Base-by-base conservation (phyloP, 208 protist genomes). In the Leishmania martiniquensis region DNA sequence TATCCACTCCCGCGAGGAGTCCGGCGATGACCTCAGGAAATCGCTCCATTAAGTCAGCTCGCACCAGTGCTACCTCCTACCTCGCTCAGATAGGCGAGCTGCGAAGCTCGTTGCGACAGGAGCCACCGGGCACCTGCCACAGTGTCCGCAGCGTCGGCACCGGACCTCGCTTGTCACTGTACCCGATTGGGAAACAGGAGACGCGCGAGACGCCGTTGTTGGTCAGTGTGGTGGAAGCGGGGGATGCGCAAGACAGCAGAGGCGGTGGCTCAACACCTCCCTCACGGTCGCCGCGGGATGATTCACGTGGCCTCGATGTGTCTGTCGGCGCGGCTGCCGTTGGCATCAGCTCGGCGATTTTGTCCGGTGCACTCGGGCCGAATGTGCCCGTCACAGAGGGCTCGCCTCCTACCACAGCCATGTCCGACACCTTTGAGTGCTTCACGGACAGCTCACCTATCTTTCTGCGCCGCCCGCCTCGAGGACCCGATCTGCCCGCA, bases 51-150 rank as follows among this genome's bases (percentile, higher is more conserved):
- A 25, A 63, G 45, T 77, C 78, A 20, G 72, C 72, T 1, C 71
- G 66, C 34, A 49, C 55, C 1, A 77, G 72, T 45, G 72, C 54
- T 20, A 55, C 54, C 22, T 75, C 72, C 12, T 77, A 62, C 67
- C n/a, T 78, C 45, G 0, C 52, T 3, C 52, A 69, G 10, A 13
- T 74, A 4, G 7, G 47, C 4, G 73, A 66, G 47, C 65, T 74
- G 32, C 65, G 78, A 6, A 69, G 62, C 7, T 73, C 72, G 1
- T n/a, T 82, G 9, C 45, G 59, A 17, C 32, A 66, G 65, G 37
- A 6, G 22, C 65, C 65, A 17, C 29, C 6, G 22, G 2, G 32
- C 39, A 2, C 65, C 17, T 25, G 25, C 22, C 22, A 29, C 17
- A 69, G 42, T 51, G 10, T 5, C 13, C 42, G 12, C 25, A 4